Percentiles rank a stretch among this genome's conserved stretches.
Conservation (phyloP, 768 basidiomycete genomes). For the Lactarius akahatsu region DNA sequence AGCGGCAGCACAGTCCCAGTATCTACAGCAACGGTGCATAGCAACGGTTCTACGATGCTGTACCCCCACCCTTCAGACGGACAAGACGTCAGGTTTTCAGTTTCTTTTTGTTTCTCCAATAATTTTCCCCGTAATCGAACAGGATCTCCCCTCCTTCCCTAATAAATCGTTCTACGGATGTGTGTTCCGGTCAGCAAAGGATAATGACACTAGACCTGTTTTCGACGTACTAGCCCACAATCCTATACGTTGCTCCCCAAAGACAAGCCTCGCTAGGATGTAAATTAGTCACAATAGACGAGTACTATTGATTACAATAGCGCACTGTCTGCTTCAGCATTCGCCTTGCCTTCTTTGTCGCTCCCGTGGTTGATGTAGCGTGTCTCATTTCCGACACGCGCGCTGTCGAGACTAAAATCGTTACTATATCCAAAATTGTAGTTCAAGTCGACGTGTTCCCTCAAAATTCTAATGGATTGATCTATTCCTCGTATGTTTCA, state of each 20-base stretch:
- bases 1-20: neutral
- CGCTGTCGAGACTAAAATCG: constrained; percentile 51
- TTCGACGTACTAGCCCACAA: constrained; percentile 52
- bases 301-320: neutral
- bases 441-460: constrained; percentile 50
- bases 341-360: constrained; percentile 33
- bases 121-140: constrained; percentile 18
- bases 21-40: neutral
- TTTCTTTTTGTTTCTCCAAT: neutral
- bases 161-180: constrained; percentile 2
- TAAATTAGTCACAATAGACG: neutral
- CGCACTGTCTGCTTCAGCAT: constrained; percentile 50
- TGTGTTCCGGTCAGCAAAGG: neutral
- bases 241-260: constrained; percentile 67
- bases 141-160: constrained; percentile 14
- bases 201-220: neutral
- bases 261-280: constrained; percentile 52
- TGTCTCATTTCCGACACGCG: constrained; percentile 58
- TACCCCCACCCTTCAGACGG: too few species aligned
- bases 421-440: constrained; percentile 61
- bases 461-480: constrained; percentile 39
- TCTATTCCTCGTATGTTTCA: constrained; percentile 1
- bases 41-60: too few species aligned
- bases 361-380: constrained; percentile 65
- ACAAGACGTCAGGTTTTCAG: neutral